Evolutionary conservation across 2,329 filamentous ascomycete genomes (phyloP).

Genomic region (Myotisia sp.): DNA sequence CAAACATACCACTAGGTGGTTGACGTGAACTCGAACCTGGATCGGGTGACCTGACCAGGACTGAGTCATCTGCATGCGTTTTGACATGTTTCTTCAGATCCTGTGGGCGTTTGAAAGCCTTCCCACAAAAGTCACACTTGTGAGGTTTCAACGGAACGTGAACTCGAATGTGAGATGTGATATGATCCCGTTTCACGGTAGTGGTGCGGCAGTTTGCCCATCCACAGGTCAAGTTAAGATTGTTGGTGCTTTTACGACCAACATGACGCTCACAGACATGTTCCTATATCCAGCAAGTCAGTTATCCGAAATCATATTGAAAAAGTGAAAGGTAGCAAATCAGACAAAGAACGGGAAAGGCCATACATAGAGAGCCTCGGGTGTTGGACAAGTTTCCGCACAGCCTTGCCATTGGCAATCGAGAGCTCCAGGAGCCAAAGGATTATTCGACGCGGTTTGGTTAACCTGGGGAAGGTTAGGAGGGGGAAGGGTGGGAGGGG

Average conservation of each 20-base stretch:
- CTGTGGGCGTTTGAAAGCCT: slow-evolving; percentile 97
- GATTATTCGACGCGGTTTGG: slow-evolving; percentile 16
- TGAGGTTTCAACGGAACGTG: slow-evolving; percentile 98
- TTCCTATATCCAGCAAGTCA: slow-evolving; percentile 45
- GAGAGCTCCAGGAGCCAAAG: slow-evolving; percentile 25
- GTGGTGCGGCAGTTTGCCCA: slow-evolving; percentile 95
- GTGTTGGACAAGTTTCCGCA: slow-evolving; percentile 43
- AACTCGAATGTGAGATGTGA: slow-evolving; percentile 95
- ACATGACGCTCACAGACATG: slow-evolving; percentile 98
- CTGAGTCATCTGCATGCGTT: slow-evolving; percentile 92
- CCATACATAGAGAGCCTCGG: slow-evolving; percentile 49
- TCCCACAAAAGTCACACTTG: slow-evolving; percentile 97
- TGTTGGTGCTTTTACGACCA: slow-evolving; percentile 97
- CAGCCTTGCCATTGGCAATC: slow-evolving; percentile 50
- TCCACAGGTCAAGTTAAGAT: slow-evolving; percentile 90
- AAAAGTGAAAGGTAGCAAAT: neutral
- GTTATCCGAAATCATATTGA: neutral
- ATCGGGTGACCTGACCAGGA: slow-evolving; percentile 51
- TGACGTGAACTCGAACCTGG: slow-evolving; percentile 34
- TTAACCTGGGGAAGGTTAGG: slow-evolving; percentile 14
- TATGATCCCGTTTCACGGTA: slow-evolving; percentile 96
- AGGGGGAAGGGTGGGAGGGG: slow-evolving; percentile 26
- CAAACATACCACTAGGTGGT: slow-evolving; percentile 30
- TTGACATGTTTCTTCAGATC: slow-evolving; percentile 99
- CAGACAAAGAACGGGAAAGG: slow-evolving; percentile 3